phyloP scores from a whole-genome alignment of 768 basidiomycete genomes.

The Boletus sp. region DNA sequence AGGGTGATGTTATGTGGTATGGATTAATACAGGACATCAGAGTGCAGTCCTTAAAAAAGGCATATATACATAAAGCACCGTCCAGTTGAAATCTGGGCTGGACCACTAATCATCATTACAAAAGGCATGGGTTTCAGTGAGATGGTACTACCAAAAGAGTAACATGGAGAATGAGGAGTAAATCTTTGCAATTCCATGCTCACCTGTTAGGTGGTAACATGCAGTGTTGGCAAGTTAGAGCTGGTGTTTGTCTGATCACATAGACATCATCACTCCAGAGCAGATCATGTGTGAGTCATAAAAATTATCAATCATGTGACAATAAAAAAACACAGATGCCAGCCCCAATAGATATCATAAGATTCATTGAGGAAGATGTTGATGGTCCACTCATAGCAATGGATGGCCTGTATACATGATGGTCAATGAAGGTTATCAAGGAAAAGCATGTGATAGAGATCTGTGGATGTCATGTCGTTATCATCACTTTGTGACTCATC shows the following conservation, averaged over 20 bases:
- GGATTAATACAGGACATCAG: not conserved
- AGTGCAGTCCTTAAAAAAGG: not conserved
- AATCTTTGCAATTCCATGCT: too few relatives aligned
- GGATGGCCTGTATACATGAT: not conserved
- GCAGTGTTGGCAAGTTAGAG: too few relatives aligned
- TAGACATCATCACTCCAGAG: too few relatives aligned
- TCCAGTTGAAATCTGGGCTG: too few relatives aligned
- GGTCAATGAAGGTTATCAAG: not conserved
- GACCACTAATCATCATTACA: not conserved
- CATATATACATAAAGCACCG: too few relatives aligned
- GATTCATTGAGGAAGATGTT: not conserved
- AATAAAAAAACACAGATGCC: not conserved
- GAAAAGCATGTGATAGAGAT: not conserved
- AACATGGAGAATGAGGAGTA: too few relatives aligned
- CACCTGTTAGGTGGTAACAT: too few relatives aligned
- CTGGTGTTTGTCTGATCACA: too few relatives aligned
- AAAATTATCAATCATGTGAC: not conserved
- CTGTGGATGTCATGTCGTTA: not conserved
- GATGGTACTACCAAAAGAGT: too few relatives aligned
- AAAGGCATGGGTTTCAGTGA: not conserved
- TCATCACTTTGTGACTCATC: too few relatives aligned
- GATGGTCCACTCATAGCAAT: not conserved
- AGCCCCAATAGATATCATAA: not conserved
- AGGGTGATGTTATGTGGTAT: not conserved
- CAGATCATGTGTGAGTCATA: not conserved